These are phyloP conservation scores for Notholithocarpus densiflorus DNA, from an alignment of 306 rosid species.

Conservation along the genomic window DNA sequence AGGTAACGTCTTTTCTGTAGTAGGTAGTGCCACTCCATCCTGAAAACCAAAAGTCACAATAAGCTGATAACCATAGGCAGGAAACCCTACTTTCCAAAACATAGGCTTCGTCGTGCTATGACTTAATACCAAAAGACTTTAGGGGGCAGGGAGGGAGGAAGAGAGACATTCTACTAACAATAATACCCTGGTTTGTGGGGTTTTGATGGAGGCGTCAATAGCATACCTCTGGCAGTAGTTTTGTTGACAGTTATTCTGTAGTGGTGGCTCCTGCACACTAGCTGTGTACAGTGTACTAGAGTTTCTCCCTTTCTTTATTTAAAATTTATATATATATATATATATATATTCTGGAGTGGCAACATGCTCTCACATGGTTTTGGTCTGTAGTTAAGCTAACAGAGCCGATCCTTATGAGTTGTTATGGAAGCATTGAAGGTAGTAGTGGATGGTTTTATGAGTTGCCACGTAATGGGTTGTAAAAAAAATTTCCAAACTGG, in stretches of 20 bases:
- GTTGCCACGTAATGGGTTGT: too few relatives aligned
- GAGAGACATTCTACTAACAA: too few relatives aligned
- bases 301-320: not conserved
- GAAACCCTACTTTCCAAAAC: constrained; percentile 7
- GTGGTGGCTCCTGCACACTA: too few relatives aligned
- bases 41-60: constrained; percentile 37
- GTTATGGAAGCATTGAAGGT: not conserved
- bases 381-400: not conserved
- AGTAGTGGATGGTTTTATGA: not conserved
- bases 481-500: too few relatives aligned
- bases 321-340: too few relatives aligned
- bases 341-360: too few relatives aligned
- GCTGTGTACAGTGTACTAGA: not conserved
- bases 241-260: too few relatives aligned
- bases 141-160: too few relatives aligned
- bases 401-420: not conserved
- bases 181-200: too few relatives aligned
- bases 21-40: constrained; percentile 88
- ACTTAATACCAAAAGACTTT: not conserved
- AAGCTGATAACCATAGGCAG: constrained; percentile 21
- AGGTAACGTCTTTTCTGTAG: constrained; percentile 78
- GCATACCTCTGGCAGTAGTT: too few relatives aligned
- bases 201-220: too few relatives aligned
- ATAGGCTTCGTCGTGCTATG: constrained; percentile 11
- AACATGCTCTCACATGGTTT: not conserved